A percentile compares a stretch with the other conserved stretches of the same genome.
Evolutionary conservation across 2,329 filamentous ascomycete species (phyloP).

Genomic region (Exophiala alcalophila): DNA sequence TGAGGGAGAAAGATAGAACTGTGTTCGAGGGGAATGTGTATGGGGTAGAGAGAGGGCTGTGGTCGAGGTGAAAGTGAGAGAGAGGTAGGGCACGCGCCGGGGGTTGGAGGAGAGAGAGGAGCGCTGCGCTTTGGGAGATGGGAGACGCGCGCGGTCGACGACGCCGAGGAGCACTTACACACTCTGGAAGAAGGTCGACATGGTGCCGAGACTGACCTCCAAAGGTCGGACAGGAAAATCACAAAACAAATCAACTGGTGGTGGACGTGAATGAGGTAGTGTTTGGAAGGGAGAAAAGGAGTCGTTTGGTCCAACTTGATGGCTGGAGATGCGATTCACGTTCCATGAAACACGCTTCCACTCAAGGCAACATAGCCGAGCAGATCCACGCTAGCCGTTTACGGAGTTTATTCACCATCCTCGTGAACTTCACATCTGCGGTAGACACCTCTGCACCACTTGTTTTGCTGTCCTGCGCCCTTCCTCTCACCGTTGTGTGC

Average conservation of each 20-base stretch:
- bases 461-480: too few species aligned
- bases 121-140: slow-evolving; percentile 50
- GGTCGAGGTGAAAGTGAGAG: slow-evolving; percentile 9
- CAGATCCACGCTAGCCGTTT: slow-evolving; percentile 8
- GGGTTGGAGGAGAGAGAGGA: slow-evolving; percentile 8
- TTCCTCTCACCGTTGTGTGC: too few species aligned
- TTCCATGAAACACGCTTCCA: slow-evolving; percentile 5
- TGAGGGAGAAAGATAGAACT: too few species aligned
- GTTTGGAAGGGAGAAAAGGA: slow-evolving; percentile 9
- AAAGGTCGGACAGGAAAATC: slow-evolving; percentile 7
- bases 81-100: slow-evolving; percentile 4
- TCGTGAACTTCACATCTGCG: slow-evolving; percentile 22
- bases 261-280: slow-evolving; percentile 4
- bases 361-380: slow-evolving; percentile 15
- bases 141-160: slow-evolving; percentile 5
- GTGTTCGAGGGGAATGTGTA: slow-evolving; percentile 10
- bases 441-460: slow-evolving; percentile 18
- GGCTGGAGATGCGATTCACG: too few species aligned
- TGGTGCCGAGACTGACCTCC: slow-evolving; percentile 29
- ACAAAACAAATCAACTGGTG: slow-evolving; percentile 8
- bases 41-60: slow-evolving; percentile 6
- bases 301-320: slow-evolving; percentile 13
- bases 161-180: slow-evolving; percentile 38
- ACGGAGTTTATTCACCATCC: background rate
- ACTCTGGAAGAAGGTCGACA: slow-evolving; percentile 51